A percentile compares a stretch with the other conserved stretches of the same genome.
Evolutionary conservation across 2,329 filamentous ascomycete species (phyloP).

Genomic region (Aphanocladium album): DNA sequence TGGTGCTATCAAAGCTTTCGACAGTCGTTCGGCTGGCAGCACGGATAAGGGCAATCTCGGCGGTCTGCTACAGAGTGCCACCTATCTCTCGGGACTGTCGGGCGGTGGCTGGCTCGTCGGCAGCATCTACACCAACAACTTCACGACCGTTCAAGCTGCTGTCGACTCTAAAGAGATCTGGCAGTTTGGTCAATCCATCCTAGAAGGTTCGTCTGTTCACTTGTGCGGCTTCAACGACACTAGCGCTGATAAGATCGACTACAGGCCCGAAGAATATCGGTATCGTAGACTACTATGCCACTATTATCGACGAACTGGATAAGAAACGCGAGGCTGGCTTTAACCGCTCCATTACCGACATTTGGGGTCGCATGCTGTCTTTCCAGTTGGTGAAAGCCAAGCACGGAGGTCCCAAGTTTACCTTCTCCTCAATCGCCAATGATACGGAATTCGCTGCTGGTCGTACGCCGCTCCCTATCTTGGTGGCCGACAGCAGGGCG

Average conservation of each 20-base stretch:
- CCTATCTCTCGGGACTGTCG: constrained; percentile 75
- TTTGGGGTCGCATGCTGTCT: constrained; percentile 81
- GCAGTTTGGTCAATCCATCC: constrained; percentile 38
- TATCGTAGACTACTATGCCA: constrained; percentile 34
- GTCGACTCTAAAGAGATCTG: constrained; percentile 33
- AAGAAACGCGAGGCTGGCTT: constrained; percentile 37
- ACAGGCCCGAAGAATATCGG: constrained; percentile 32
- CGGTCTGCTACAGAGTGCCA: constrained; percentile 73
- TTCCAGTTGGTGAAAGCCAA: constrained; percentile 78
- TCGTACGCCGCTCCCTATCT: constrained; percentile 43
- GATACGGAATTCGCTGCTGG: constrained; percentile 38
- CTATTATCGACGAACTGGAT: constrained; percentile 30
- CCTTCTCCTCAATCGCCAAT: constrained; percentile 65
- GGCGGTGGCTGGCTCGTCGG: constrained; percentile 82
- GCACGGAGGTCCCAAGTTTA: constrained; percentile 69
- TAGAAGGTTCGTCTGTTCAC: constrained; percentile 24
- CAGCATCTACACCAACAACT: constrained; percentile 81
- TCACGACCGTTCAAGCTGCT: constrained; percentile 51
- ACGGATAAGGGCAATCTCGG: constrained; percentile 60
- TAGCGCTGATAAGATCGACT: neutral
- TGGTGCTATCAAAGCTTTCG: constrained; percentile 74
- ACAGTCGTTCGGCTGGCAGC: constrained; percentile 57
- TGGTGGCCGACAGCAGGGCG: constrained; percentile 44
- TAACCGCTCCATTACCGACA: constrained; percentile 72
- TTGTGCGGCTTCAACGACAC: neutral